Evolutionary conservation across 768 basidiomycete genomes (phyloP), one percentile per base, ranked within the genome.

Genomic region (Tricholoma sp.): DNA sequence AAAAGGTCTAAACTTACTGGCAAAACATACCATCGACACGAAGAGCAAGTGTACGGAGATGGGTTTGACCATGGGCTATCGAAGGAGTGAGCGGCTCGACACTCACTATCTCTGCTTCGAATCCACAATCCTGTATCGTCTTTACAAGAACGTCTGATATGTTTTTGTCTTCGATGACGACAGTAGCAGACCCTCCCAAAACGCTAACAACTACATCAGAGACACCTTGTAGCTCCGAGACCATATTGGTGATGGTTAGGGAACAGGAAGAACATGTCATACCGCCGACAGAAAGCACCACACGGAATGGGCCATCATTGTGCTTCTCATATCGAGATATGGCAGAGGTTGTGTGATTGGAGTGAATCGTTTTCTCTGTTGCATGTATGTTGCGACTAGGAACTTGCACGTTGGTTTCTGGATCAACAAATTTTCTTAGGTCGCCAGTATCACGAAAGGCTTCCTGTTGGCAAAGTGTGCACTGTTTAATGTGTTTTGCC

Each of bases 11-110:
- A 9, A 75, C 83, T 65, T 62, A 85, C 84, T 65, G 63, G 73
- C 80, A 88, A 62, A 79, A 81, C 76, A 89, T 82, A 18, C 88
- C 89, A 20, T 81, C 79, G 0, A 91, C 70, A 36, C 72, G 74
- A 34, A 91, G 65, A n/a, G 77, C 11, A 6, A 44, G 42, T 7
- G 42, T 44, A 3, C 42, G 42, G 42, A 24, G 20, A 24, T 12
- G 7, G 20, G 42, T 44, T 20, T 18, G 24, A 44, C 20, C 42
- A 72, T 11, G 88, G 62, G 0, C 73, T 75, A 32, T 86, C 63
- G n/a, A 8, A 6, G 15, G 12, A 29, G 13, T 3, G 29, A 31
- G 28, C 12, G 47, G 15, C 29, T 48, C 29, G 10, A 70, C 61
- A 18, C 57, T 65, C 65, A 76, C 59, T 50, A 80, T 53, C 54